Base-by-base conservation (phyloP, 495 filamentous ascomycete species). In the Aspergillus leporis region DNA sequence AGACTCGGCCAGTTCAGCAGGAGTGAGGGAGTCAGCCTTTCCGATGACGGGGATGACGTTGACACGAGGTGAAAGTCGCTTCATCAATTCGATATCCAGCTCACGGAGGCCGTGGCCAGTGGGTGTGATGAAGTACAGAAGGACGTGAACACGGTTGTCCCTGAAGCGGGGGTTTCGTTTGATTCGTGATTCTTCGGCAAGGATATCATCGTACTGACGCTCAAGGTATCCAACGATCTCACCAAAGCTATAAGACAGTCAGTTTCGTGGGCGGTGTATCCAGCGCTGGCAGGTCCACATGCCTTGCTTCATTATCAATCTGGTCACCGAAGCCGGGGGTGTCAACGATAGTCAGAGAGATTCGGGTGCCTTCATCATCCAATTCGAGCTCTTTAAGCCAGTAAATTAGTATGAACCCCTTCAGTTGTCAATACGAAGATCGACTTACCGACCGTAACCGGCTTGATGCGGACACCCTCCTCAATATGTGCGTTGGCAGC, bases 91-190 rank as follows among this genome's bases (percentile, higher is more conserved):
- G 70, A 98, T 98, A 67, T 98, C 94, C 53, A 98, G 86, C 80
- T 98, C 94, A 72, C 94, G 95, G 57, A 98, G 91, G 71, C 94
- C 93, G 78, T 98, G 93, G 64, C 93, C 94, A 53, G 94, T 98
- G 30, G 94, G 94, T 63, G 94, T 95, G 80, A 98, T 97, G 80
- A 98, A 98, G 83, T 98, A 98, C 65, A 98, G 86, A 66, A 98
- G 86, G 59, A 91, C 94, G 69, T 98, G 94, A 38, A 98, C 92
- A 78, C 94, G 91, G 78, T 98, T 97, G 78, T 98, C 94, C 69
- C 95, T 87, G 86, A 98, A 98, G 68, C 94, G 86, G 58, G 94
- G 95, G 80, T 98, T 98, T 89, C 94, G 94, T 88, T 98, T 98
- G 81, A 98, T 98, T 82, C 94, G 92, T 65, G 94, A 98, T 79